Percentiles rank a stretch among this genome's conserved stretches.
phyloP scores from a whole-genome alignment of 495 filamentous ascomycete genomes.

The Opeltia flavorubescens region DNA sequence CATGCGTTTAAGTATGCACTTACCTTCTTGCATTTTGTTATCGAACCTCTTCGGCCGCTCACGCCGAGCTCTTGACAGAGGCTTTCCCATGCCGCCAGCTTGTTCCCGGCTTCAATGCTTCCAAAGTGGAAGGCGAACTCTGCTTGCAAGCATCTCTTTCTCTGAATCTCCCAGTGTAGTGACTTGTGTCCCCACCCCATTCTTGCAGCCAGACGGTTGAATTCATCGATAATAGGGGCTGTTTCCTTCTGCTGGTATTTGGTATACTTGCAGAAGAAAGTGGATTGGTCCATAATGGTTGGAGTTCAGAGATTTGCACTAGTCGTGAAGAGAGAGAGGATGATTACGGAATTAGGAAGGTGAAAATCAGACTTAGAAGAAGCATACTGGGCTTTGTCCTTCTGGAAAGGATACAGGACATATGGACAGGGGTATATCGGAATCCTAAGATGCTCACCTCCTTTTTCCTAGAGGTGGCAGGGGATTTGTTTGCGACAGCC shows the following conservation, averaged over 20 bases:
- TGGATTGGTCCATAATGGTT: not conserved
- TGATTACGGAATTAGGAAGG: no score
- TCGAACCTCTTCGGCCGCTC: slow-evolving; percentile 11
- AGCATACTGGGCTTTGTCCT: no score
- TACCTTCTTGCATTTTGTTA: slow-evolving; percentile 31
- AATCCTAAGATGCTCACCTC: no score
- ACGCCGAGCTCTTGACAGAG: slow-evolving; percentile 25
- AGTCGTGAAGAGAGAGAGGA: not conserved
- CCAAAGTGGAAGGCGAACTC: slow-evolving; percentile 18
- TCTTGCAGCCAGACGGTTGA: slow-evolving; percentile 10
- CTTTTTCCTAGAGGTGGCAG: not conserved
- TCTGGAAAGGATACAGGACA: no score
- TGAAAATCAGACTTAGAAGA: no score
- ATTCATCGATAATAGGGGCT: slow-evolving; percentile 13
- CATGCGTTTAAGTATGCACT: not conserved
- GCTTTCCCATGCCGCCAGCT: slow-evolving; percentile 17
- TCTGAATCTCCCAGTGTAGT: slow-evolving; percentile 13
- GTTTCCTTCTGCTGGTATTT: slow-evolving; percentile 6
- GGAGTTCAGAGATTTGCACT: not conserved
- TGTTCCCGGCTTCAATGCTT: not conserved
- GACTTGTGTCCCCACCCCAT: slow-evolving; percentile 16
- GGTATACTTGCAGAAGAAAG: slow-evolving; percentile 5
- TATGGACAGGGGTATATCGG: no score
- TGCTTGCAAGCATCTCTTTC: slow-evolving; percentile 12
- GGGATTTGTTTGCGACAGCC: not conserved